Evolutionary conservation across 768 basidiomycete genomes (phyloP).

Genomic region (Mycena polygramma): DNA sequence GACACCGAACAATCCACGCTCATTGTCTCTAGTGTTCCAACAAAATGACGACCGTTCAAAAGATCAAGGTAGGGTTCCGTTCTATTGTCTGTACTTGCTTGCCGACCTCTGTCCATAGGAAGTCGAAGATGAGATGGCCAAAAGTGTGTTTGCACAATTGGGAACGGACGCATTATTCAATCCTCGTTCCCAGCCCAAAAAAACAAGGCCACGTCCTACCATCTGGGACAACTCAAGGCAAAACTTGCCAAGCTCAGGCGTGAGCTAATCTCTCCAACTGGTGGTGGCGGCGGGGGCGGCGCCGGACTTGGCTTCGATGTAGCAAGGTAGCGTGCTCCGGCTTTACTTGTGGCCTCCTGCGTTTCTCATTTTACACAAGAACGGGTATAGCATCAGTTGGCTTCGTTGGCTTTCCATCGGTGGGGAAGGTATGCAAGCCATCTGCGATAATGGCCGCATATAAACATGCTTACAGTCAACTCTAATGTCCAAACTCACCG

Average conservation of each 20-base stretch:
- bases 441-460: slow-evolving; percentile 16
- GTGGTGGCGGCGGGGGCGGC: slow-evolving; percentile 86
- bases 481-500: slow-evolving; percentile 95
- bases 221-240: slow-evolving; percentile 96
- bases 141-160: slow-evolving; percentile 67
- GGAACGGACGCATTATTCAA: slow-evolving; percentile 31
- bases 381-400: slow-evolving; percentile 98
- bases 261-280: slow-evolving; percentile 87
- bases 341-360: not conserved
- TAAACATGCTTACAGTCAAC: slow-evolving; percentile 72
- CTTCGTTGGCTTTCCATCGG: slow-evolving; percentile 93
- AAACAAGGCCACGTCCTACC: slow-evolving; percentile 96
- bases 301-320: slow-evolving; percentile 97
- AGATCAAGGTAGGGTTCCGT: slow-evolving; percentile 74
- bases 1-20: too few relatives aligned
- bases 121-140: slow-evolving; percentile 98
- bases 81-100: slow-evolving; percentile 37
- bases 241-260: slow-evolving; percentile 97
- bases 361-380: slow-evolving; percentile 50
- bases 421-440: slow-evolving; percentile 77
- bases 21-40: too few relatives aligned
- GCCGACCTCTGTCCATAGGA: slow-evolving; percentile 63
- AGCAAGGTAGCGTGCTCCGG: slow-evolving; percentile 60
- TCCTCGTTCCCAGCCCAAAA: slow-evolving; percentile 78
- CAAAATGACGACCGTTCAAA: slow-evolving; percentile 73